A percentile compares a stretch with the other conserved stretches of the same genome.
Evolutionary conservation across 345 rosid species (phyloP).

Genomic region (Eutrema japonicum): DNA sequence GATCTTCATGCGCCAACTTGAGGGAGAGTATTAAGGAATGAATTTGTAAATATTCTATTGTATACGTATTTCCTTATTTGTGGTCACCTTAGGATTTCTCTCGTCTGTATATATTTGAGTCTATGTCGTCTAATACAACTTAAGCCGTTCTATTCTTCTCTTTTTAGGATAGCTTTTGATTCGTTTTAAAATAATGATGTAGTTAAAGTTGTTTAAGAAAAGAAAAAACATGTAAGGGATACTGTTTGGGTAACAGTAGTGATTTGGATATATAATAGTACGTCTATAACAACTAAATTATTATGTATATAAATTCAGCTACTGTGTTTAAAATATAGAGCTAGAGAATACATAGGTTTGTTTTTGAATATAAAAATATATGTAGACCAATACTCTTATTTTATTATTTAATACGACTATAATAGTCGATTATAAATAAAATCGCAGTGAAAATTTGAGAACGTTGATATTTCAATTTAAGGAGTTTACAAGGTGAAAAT

Average conservation of each 20-base stretch:
- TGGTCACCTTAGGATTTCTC: no score
- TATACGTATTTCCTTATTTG: no score
- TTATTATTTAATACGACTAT: not conserved
- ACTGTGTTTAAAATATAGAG: not conserved
- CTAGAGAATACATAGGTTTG: not conserved
- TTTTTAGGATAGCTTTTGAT: conserved; percentile 7
- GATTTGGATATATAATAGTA: not conserved
- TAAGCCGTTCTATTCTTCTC: no score
- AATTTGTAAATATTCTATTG: no score
- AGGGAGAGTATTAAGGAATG: no score
- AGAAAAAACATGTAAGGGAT: not conserved
- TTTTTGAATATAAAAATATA: not conserved
- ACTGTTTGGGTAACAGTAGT: not conserved
- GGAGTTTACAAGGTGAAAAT: not conserved
- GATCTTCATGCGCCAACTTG: no score
- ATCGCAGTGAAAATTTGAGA: not conserved
- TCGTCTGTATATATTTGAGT: no score
- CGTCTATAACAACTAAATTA: not conserved
- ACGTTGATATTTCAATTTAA: not conserved
- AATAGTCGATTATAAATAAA: not conserved
- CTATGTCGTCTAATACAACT: no score
- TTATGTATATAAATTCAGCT: not conserved
- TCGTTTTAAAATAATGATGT: conserved; percentile 6
- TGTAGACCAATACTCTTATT: not conserved
- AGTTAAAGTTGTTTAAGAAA: not conserved